Percentiles rank a stretch among this genome's conserved stretches.
Evolutionary conservation across 192 early-diverging fungal species (phyloP).

Genomic region (Podila minutissima): DNA sequence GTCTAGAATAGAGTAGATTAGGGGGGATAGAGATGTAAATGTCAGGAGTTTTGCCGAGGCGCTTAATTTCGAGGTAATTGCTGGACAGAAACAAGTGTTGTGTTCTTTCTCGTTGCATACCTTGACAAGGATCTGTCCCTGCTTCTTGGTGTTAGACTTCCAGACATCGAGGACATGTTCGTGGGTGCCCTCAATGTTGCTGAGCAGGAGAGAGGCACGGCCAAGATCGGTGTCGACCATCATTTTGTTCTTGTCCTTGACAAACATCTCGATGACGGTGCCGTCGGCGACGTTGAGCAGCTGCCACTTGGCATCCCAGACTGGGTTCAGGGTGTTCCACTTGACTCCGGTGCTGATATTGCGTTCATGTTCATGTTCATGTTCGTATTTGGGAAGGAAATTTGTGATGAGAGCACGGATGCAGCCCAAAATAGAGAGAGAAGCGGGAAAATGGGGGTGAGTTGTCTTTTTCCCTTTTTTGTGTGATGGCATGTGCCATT

Average conservation of each 20-base stretch:
- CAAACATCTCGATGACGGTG: slow-evolving; percentile 1
- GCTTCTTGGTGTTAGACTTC: background rate
- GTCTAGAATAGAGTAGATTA: background rate
- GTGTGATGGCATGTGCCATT: background rate
- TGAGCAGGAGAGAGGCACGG: background rate
- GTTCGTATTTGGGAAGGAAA: background rate
- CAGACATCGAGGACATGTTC: slow-evolving; percentile 10
- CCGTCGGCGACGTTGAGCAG: slow-evolving; percentile 12
- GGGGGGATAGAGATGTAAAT: background rate
- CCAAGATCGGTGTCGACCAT: slow-evolving; percentile 19
- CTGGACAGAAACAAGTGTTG: background rate
- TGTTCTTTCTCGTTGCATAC: background rate
- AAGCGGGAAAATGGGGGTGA: background rate
- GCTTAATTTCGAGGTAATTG: background rate
- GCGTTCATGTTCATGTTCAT: background rate
- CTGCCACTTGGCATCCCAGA: slow-evolving; percentile 15
- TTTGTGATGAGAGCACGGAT: background rate
- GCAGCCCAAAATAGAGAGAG: background rate
- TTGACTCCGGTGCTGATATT: slow-evolving; percentile 16
- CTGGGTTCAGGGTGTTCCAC: slow-evolving; percentile 16
- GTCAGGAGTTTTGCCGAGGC: no score
- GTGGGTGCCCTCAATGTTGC: slow-evolving; percentile 7
- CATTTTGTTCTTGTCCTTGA: slow-evolving; percentile 35
- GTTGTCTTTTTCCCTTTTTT: background rate
- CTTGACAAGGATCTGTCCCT: slow-evolving; percentile 2